Base-by-base conservation (phyloP, 305 asterid genomes). In the Fraxinus paxiana region DNA sequence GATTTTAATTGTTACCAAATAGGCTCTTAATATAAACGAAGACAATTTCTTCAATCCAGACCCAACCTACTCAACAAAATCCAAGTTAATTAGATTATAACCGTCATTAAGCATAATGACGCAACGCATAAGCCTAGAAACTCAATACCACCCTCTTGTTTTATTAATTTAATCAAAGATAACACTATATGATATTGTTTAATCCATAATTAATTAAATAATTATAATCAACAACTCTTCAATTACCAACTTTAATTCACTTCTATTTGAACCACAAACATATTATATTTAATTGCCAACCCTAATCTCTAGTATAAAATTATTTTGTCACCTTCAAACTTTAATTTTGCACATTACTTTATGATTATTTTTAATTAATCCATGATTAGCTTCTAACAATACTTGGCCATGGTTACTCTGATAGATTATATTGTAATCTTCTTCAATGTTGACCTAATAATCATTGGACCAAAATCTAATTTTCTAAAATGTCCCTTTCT, bases 181-280 rank as follows among this genome's bases (percentile, higher is more conserved):
- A 30, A 80, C 38, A 7, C 33, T 18, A 33, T 33, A 76, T 71
- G 43, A 37, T 75, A 73, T 46, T 24, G 35, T 59, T 76, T 74
- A 65, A 26, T 63, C 37, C 31, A 69, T n/a, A 90, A 87, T 89
- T 12, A 90, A 87, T 90, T 86, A 87, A 30, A 67, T 85, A 82
- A 90, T 79, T 83, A 15, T 75, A 13, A 72, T 73, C 83, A 83
- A 85, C 87, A 78, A 76, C 82, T 82, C 81, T 81, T 65, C 78
- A 37, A 82, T 80, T 77, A 84, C 92, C 89, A 82, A 75, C 88
- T 77, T 63, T 63, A 78, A 77, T 77, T 77, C 63, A 65, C 83
- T 69, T 63, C 63, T 15, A 69, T 72, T 85, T 75, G 72, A 82
- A 46, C 97, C 95, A 92, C 86, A 9, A 73, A 84, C 38, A 70